Evolutionary conservation across 1,284 basidiomycete genomes (phyloP).

Genomic region (Porphyrellus sp.): DNA sequence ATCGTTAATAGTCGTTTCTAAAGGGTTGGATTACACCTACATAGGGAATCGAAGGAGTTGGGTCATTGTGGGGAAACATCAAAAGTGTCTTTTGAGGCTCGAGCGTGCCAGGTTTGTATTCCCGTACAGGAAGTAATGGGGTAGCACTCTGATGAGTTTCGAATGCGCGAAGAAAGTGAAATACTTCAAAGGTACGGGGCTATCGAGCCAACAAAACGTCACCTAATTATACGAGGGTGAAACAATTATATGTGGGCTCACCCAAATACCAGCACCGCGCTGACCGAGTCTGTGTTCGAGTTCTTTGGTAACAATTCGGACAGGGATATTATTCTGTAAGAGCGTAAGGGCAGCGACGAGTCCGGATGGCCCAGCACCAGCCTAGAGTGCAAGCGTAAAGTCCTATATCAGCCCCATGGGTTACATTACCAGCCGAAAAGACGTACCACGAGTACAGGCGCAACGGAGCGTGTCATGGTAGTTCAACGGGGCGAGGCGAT

Average conservation of each 20-base stretch:
- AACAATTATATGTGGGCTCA: neutral
- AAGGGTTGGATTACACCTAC: neutral
- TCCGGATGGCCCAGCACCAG: neutral
- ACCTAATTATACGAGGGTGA: neutral
- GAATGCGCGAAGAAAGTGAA: conserved; percentile 27
- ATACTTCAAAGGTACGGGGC: conserved; percentile 35
- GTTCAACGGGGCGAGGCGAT: neutral
- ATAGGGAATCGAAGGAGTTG: conserved; percentile 31
- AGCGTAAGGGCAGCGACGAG: neutral
- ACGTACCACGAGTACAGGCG: neutral
- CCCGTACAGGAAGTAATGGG: neutral
- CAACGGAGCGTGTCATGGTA: neutral
- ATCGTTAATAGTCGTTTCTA: neutral
- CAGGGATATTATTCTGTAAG: neutral
- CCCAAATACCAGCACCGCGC: neutral
- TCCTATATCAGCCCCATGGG: neutral
- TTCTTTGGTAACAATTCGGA: neutral
- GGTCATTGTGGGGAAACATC: conserved; percentile 9
- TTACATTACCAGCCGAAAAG: neutral
- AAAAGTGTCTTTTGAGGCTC: conserved; percentile 15
- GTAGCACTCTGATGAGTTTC: conserved; percentile 16
- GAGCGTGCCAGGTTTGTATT: conserved; percentile 23
- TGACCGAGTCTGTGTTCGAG: neutral
- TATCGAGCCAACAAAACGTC: neutral
- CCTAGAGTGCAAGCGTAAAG: neutral